Evolutionary conservation across 352 stramenopile species (phyloP), one percentile per base, ranked within the genome.

Genomic region (Phytophthora ramorum): DNA sequence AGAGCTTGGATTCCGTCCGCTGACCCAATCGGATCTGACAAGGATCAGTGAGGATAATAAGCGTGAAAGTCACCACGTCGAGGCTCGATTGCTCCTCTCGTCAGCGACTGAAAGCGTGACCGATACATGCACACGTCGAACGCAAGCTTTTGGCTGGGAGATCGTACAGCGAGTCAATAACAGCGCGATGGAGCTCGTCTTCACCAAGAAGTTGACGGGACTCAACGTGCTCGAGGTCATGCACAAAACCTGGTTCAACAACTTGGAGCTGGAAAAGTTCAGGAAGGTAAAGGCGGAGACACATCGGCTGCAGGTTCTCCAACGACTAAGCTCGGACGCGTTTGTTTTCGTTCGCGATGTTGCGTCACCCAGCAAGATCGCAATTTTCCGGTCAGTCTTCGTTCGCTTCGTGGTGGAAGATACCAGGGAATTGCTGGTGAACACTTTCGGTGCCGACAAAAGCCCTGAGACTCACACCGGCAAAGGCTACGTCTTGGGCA

Each of bases 261-360:
- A 75, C 16, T 59, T 73, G 20, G 16, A 44, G 2, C 63, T 82
- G 46, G 49, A 66, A 2, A 44, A 48, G 12, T 72, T 78, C 37
- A 62, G 53, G 38, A 71, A 55, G 38, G 52, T 82, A 38, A 77
- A 75, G 26, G 56, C 57, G 20, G 67, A 79, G 37, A 79, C 67
- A 2, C 41, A 24, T 2, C 63, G 71, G 0, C 60, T 79, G 20
- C 62, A 82, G 22, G 43, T 77, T 14, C 32, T 79, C 2, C 74
- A 82, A 28, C 28, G 69, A 7, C 22, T 69, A 9, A 66, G 66
- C 45, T 41, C 45, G 7, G 62, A 75, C 19, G 63, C 70, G 17
- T 63, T 52, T 41, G 63, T 77, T 12, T 52, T 79, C 16, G 66
- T 71, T 10, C 66, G 70, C 3, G 74, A 82, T 30, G 70, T 79